Evolutionary conservation across 2,329 filamentous ascomycete species (phyloP), one percentile per base, ranked within the genome.

Genomic region (Stagonosporopsis chrysanthemi): DNA sequence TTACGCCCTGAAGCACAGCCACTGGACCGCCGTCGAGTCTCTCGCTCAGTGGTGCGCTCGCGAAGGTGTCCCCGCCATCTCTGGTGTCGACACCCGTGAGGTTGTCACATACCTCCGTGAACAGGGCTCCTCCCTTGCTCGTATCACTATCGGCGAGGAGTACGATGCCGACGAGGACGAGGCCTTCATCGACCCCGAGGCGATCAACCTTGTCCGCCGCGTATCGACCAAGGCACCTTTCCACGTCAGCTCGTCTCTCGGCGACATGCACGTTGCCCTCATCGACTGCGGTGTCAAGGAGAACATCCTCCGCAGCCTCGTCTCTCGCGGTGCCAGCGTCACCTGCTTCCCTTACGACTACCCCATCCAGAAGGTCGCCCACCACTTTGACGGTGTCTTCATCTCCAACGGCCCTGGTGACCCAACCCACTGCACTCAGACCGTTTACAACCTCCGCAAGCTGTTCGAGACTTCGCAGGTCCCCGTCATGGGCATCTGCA

Each of bases 281-380:
- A 90, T 99, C 75, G 95, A 99, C 81, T 99, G 95, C 74, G 95
- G 95, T 83, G 95, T 98, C 68, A 99, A 99, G 86, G 95, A 99
- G 86, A 99, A 99, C 83, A 99, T 99, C 71, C 88, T 99, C 58
- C 92, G 95, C 73, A 96, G 91, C 77, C 84, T 99, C 59, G 93
- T 98, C 73, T 89, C 86, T 79, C 92, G 95, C 63, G 95, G 95
- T 60, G 91, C 93, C 51, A 93, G 91, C 63, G 90, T 96, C 63
- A 98, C 95, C 38, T 91, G 92, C 71, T 96, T 99, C 83, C 95
- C 95, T 58, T 97, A 90, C 80, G 88, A 98, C 82, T 98, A 95
- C 82, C 94, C 93, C 50, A 95, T 99, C 77, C 93, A 98, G 86
- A 97, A 98, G 85, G 91, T 97, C 35, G 91, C 95, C 55, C 90